phyloP scores from a whole-genome alignment of 176 grass and related monocot species.

The Phyllostachys edulis region DNA sequence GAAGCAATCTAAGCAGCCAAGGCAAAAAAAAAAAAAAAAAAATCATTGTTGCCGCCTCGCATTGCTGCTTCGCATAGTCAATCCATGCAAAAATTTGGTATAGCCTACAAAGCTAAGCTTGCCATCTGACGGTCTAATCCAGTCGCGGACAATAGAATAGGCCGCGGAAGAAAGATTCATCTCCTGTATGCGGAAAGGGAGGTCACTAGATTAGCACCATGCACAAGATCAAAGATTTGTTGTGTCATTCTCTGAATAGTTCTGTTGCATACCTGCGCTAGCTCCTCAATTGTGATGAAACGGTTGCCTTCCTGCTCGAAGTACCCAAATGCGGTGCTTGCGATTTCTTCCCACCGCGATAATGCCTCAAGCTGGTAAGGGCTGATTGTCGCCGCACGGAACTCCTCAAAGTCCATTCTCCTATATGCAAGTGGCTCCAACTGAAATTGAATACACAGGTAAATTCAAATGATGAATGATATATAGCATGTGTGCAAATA shows the following conservation, averaged over 20 bases:
- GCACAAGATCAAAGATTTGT: neutral
- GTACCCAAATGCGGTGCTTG: conserved; percentile 72
- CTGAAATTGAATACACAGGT: conserved; percentile 49
- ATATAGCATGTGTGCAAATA: conserved; percentile 27
- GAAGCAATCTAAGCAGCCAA: conserved; percentile 48
- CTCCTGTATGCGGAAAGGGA: conserved; percentile 50
- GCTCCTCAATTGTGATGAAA: conserved; percentile 79
- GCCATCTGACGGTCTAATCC: conserved; percentile 80
- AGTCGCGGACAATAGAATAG: conserved; percentile 80
- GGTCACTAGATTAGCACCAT: neutral
- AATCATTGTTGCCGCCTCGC: conserved; percentile 55
- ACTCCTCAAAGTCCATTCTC: conserved; percentile 97
- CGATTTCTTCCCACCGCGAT: conserved; percentile 83
- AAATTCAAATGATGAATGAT: conserved; percentile 21
- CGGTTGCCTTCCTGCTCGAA: conserved; percentile 94
- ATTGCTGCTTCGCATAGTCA: conserved; percentile 74
- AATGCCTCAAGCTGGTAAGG: conserved; percentile 95
- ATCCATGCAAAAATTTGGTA: conserved; percentile 99
- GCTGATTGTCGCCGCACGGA: conserved; percentile 77
- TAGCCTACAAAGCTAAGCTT: conserved; percentile 91
- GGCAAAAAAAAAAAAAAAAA: conserved; percentile 25
- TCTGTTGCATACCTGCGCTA: conserved; percentile 59
- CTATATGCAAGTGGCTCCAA: conserved; percentile 94
- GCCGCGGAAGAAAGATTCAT: conserved; percentile 82
- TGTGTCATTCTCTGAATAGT: neutral